phyloP scores from a whole-genome alignment of 768 basidiomycete species.

The Porpolomopsis calyptriformis region DNA sequence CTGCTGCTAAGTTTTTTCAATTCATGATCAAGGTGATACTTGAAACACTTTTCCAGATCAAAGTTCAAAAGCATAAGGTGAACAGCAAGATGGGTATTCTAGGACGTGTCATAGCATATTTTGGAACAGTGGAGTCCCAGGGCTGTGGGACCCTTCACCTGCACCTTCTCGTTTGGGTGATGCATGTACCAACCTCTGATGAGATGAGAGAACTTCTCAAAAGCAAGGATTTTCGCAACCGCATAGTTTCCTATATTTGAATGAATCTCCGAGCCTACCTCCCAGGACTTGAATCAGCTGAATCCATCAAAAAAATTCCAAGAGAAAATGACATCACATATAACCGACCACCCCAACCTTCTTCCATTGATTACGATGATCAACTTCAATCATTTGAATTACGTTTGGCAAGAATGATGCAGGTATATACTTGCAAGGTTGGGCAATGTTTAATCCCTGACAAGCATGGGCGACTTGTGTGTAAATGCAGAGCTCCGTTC shows the following conservation, averaged over 20 bases:
- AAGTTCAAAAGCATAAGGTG: slow-evolving; percentile 8
- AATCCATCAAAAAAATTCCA: slow-evolving; percentile 17
- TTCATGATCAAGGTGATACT: slow-evolving; percentile 24
- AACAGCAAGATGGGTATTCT: slow-evolving; percentile 24
- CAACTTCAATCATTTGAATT: slow-evolving; percentile 14
- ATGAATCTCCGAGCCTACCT: slow-evolving; percentile 24
- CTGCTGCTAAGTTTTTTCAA: slow-evolving; percentile 32
- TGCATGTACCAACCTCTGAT: slow-evolving; percentile 16
- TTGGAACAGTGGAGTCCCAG: slow-evolving; percentile 31
- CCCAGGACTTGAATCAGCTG: slow-evolving; percentile 19
- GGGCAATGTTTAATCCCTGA: slow-evolving; percentile 16
- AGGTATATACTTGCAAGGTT: slow-evolving; percentile 22
- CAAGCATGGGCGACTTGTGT: slow-evolving; percentile 14
- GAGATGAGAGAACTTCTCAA: slow-evolving; percentile 16
- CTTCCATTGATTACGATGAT: slow-evolving; percentile 12
- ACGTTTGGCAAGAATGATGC: slow-evolving; percentile 16
- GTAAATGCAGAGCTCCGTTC: slow-evolving; percentile 26
- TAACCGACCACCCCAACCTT: slow-evolving; percentile 22
- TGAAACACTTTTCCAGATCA: slow-evolving; percentile 24
- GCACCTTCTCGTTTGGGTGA: slow-evolving; percentile 30
- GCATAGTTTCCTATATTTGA: slow-evolving; percentile 20
- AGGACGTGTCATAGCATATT: slow-evolving; percentile 9
- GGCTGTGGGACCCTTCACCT: slow-evolving; percentile 31
- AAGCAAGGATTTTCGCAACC: slow-evolving; percentile 17
- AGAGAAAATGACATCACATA: slow-evolving; percentile 21